Base-by-base conservation (phyloP, 306 rosid species). In the Astragalus glycyphyllos region DNA sequence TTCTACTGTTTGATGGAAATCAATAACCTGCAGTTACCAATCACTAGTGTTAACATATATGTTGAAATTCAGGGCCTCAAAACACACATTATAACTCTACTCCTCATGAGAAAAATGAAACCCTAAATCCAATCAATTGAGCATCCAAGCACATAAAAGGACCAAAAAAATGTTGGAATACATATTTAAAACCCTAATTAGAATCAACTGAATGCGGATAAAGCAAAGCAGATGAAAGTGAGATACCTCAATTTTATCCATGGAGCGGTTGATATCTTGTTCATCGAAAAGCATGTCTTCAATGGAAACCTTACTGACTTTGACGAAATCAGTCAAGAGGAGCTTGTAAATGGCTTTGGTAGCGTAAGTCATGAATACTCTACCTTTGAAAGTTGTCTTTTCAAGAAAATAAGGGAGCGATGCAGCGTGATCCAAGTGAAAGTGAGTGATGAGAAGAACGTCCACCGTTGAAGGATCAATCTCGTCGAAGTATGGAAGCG, bases 301-400 rank as follows among this genome's bases (percentile, higher is more conserved):
- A 48, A 93, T 86, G 20, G 98, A 88, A 62, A 93, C 86, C 77
- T 90, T 93, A 74, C 98, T 93, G 80, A 93, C 98, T 89, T 90
- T 93, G 20, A 93, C 86, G 55, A 71, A 93, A 81, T 93, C 98
- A 0, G 94, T 84, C 72, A 93, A 69, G 68, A 93, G 88, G 76
- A 93, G 72, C 82, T 87, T 90, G 85, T 90, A 90, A 79, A 93
- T 93, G 9, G 96, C 97, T 66, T 94, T 94, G 23, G 97, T 94
- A 0, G 98, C 96, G 56, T 94, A 94, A 11, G 98, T 94, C 98
- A 94, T 94, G 74, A 94, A 93, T 1, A 93, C 98, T 3, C 97
- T 86, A 20, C 98, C 98, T 66, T 66, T 72, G 92, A 93, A 93
- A 4, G 98, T 90, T 6, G 98, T 93, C 87, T 90, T 93, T 78